phyloP scores from a whole-genome alignment of 2,329 filamentous ascomycete species.

The Nothopassalora personata region DNA sequence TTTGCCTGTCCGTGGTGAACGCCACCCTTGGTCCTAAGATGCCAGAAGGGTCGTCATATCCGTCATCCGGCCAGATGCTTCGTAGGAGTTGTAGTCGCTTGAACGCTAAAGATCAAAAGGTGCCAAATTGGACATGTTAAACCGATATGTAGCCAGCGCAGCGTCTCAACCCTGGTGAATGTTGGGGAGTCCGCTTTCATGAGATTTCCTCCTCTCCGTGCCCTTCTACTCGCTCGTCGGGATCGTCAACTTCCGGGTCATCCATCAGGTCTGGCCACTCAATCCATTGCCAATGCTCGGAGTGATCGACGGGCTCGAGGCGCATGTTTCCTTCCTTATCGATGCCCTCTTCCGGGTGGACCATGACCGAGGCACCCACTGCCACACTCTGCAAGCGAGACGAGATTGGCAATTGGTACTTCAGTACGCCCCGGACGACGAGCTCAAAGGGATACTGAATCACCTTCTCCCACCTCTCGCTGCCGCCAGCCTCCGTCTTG shows the following conservation, averaged over 20 bases:
- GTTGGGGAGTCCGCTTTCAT: constrained; percentile 1
- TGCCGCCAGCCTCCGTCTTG: constrained; percentile 73
- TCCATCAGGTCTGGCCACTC: constrained; percentile 23
- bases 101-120: constrained; percentile 16
- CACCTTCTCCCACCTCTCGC: constrained; percentile 83
- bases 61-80: constrained; percentile 3
- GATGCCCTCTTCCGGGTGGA: constrained; percentile 37
- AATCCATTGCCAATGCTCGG: constrained; percentile 31
- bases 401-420: constrained; percentile 65
- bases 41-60: constrained; percentile 3
- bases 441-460: constrained; percentile 89
- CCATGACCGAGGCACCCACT: constrained; percentile 39
- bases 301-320: constrained; percentile 23
- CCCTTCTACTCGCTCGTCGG: not conserved
- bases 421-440: constrained; percentile 83
- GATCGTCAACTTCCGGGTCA: constrained; percentile 10
- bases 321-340: constrained; percentile 28
- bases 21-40: constrained; percentile 8
- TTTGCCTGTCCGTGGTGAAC: not conserved
- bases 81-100: constrained; percentile 10
- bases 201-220: not conserved
- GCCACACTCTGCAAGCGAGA: constrained; percentile 50
- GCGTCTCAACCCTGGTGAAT: constrained; percentile 4
- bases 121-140: constrained; percentile 16
- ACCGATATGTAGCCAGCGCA: constrained; percentile 13